Evolutionary conservation across 2,329 filamentous ascomycete species (phyloP).

Genomic region (Colletotrichum truncatum): DNA sequence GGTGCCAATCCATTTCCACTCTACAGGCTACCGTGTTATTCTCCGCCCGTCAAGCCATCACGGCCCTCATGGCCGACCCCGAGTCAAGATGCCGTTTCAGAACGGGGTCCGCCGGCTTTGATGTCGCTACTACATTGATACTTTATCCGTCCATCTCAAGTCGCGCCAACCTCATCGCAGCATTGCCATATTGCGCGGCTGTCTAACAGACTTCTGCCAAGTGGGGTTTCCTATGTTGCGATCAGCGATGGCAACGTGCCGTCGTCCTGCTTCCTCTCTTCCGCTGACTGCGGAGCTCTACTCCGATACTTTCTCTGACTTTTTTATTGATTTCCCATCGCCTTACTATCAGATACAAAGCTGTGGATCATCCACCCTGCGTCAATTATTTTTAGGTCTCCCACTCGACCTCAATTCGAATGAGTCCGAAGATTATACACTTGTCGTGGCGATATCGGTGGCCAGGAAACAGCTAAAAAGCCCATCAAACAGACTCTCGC

Average conservation of each 20-base stretch:
- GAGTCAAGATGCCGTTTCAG: slow-evolving; percentile 29
- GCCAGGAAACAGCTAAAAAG: no score
- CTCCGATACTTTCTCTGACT: no score
- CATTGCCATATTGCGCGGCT: slow-evolving; percentile 1
- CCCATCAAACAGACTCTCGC: no score
- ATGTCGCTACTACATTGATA: neutral
- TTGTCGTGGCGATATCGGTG: no score
- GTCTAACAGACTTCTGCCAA: neutral
- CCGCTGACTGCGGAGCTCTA: no score
- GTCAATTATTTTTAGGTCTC: neutral
- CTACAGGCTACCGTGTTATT: neutral
- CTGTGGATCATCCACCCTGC: slow-evolving; percentile 4
- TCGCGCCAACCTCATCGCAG: neutral
- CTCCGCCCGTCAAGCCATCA: neutral
- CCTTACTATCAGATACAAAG: neutral
- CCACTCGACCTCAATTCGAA: neutral
- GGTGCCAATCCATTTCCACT: slow-evolving; percentile 20
- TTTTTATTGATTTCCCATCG: neutral
- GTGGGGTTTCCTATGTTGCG: neutral
- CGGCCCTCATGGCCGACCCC: neutral
- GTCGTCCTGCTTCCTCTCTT: no score
- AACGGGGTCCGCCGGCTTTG: neutral
- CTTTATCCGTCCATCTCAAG: slow-evolving; percentile 6
- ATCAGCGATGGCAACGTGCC: neutral
- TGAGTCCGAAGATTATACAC: no score